phyloP scores from a whole-genome alignment of 495 filamentous ascomycete species.

The Rhizodiscina lignyota region DNA sequence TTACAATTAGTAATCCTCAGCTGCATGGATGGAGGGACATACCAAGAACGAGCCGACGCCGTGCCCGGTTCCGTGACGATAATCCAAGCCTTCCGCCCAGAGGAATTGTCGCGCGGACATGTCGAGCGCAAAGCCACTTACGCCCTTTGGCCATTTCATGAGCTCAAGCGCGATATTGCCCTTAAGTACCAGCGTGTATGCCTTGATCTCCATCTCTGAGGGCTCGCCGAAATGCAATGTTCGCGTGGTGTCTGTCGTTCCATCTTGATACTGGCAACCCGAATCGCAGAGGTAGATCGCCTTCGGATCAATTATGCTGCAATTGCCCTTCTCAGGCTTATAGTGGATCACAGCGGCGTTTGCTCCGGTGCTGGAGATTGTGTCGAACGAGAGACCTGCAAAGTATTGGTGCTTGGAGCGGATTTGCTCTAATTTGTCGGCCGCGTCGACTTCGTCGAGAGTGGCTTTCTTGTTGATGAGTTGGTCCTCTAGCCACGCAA shows the following conservation, averaged over 20 bases:
- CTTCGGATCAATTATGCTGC: conserved; percentile 70
- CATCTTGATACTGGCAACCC: conserved; percentile 86
- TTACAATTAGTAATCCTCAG: background rate
- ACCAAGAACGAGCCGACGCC: conserved; percentile 80
- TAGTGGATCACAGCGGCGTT: conserved; percentile 98
- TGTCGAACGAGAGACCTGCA: conserved; percentile 85
- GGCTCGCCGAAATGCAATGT: conserved; percentile 87
- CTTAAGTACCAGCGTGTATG: conserved; percentile 92
- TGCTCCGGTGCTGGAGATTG: conserved; percentile 86
- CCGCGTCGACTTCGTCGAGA: conserved; percentile 78
- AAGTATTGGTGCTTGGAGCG: conserved; percentile 69
- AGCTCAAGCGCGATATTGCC: conserved; percentile 85
- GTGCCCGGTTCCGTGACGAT: conserved; percentile 92
- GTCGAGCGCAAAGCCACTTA: conserved; percentile 84
- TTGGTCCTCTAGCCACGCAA: conserved; percentile 92
- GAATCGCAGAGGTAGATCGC: conserved; percentile 94
- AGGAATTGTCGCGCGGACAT: conserved; percentile 77
- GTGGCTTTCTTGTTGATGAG: conserved; percentile 52
- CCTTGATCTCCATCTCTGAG: conserved; percentile 68
- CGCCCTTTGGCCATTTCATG: conserved; percentile 86
- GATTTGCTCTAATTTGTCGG: conserved; percentile 75
- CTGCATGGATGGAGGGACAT: conserved; percentile 6
- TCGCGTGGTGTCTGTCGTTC: conserved; percentile 90
- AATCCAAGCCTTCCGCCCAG: conserved; percentile 87
- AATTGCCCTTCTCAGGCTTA: conserved; percentile 71